These are phyloP conservation scores for Mycosarcoma maydis DNA, from an alignment of 1,284 basidiomycete species.

Conservation along the genomic window DNA sequence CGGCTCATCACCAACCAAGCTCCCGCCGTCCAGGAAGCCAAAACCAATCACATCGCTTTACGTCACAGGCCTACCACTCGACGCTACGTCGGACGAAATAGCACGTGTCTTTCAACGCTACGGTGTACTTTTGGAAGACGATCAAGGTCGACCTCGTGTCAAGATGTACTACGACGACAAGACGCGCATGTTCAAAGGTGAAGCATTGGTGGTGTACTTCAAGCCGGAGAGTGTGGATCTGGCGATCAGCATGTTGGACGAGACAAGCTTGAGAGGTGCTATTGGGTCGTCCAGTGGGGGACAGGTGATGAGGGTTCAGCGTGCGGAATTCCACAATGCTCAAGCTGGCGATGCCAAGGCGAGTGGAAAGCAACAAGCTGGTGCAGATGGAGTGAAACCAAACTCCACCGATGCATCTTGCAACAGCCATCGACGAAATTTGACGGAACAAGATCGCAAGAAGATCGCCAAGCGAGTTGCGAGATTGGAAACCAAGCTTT, in stretches of 20 bases:
- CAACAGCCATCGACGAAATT: slow-evolving; percentile 9
- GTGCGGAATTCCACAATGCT: slow-evolving; percentile 77
- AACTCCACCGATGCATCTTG: neutral
- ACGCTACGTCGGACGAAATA: slow-evolving; percentile 80
- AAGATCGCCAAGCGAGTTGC: slow-evolving; percentile 52
- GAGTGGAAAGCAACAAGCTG: neutral
- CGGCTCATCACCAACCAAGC: neutral
- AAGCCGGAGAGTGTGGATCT: slow-evolving; percentile 92
- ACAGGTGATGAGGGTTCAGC: slow-evolving; percentile 80
- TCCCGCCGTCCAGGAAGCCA: slow-evolving; percentile 30
- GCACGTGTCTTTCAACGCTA: slow-evolving; percentile 85
- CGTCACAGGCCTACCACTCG: slow-evolving; percentile 83
- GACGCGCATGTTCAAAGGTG: slow-evolving; percentile 90
- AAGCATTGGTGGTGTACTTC: slow-evolving; percentile 95
- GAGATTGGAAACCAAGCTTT: slow-evolving; percentile 56
- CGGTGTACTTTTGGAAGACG: slow-evolving; percentile 90
- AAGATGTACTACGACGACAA: slow-evolving; percentile 83
- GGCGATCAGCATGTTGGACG: slow-evolving; percentile 87
- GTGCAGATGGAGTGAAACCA: slow-evolving; percentile 1
- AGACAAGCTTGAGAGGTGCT: slow-evolving; percentile 88
- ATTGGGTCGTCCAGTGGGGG: slow-evolving; percentile 71
- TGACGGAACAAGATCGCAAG: slow-evolving; percentile 45
- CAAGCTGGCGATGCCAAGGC: neutral
- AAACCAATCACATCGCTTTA: slow-evolving; percentile 80
- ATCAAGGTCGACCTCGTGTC: slow-evolving; percentile 84